Evolutionary conservation across 495 filamentous ascomycete genomes (phyloP).

Genomic region (Penicillium cataractarum): DNA sequence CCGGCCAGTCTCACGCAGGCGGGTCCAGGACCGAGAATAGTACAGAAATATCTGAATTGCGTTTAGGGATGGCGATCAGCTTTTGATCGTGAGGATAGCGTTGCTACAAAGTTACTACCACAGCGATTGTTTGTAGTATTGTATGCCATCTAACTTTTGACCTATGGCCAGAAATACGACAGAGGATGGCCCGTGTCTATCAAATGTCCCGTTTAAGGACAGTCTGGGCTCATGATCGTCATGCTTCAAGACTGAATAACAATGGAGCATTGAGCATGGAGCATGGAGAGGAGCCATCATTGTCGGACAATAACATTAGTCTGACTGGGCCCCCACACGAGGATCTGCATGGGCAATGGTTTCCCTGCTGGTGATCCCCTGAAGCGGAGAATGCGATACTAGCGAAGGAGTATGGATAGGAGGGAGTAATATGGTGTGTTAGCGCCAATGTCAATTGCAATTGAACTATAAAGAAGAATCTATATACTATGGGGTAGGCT

Average conservation of each 20-base stretch:
- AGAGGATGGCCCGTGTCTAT: not conserved
- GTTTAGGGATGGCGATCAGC: not conserved
- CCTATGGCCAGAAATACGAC: not conserved
- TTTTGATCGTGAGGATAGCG: not conserved
- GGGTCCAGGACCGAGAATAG: not conserved
- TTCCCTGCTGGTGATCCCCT: constrained; percentile 9
- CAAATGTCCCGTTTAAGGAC: not conserved
- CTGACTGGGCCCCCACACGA: constrained; percentile 13
- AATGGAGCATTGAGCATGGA: not conserved
- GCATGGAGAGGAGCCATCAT: not conserved
- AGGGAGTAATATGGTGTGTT: not conserved
- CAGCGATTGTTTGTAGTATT: no score
- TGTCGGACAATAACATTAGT: constrained; percentile 25
- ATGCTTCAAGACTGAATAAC: not conserved
- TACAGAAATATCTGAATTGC: no score
- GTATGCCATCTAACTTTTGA: not conserved
- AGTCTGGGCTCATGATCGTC: not conserved
- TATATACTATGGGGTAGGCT: no score
- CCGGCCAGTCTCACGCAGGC: not conserved
- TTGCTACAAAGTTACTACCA: not conserved
- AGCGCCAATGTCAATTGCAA: not conserved
- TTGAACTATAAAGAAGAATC: not conserved
- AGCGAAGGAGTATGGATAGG: not conserved
- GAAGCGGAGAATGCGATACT: not conserved
- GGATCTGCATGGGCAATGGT: constrained; percentile 14